These are phyloP conservation scores for Tricladium varicosporioides DNA, from an alignment of 2,329 filamentous ascomycete species.

Conservation along the genomic window DNA sequence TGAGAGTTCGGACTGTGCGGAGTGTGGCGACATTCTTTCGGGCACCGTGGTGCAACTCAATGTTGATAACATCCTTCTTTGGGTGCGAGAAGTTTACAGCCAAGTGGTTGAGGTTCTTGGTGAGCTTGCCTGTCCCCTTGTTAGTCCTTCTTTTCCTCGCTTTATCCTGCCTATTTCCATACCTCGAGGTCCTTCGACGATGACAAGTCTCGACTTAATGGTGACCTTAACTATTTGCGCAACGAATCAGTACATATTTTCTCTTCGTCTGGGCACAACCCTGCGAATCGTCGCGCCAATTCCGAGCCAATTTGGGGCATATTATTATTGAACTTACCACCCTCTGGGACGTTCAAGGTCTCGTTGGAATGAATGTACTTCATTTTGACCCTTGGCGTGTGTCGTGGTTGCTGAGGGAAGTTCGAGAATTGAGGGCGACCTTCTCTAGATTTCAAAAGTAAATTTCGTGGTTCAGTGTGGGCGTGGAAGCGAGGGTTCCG, in stretches of 20 bases:
- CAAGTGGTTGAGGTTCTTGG: conserved; percentile 94
- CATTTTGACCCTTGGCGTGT: conserved; percentile 67
- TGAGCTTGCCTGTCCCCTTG: conserved; percentile 72
- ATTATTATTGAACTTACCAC: conserved; percentile 66
- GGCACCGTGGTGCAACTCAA: conserved; percentile 97
- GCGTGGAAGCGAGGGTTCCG: neutral
- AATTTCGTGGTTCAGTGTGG: neutral
- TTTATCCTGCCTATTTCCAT: conserved; percentile 38
- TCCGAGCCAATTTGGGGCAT: neutral
- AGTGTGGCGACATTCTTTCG: conserved; percentile 98
- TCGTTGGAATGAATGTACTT: conserved; percentile 99
- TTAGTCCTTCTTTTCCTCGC: conserved; percentile 32
- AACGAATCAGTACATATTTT: conserved; percentile 37
- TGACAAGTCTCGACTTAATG: conserved; percentile 96
- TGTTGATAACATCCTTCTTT: conserved; percentile 83
- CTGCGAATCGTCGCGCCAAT: neutral
- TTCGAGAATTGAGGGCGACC: neutral
- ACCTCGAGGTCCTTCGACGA: conserved; percentile 95
- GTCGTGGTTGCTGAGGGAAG: conserved; percentile 26
- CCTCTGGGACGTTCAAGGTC: conserved; percentile 91
- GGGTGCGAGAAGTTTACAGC: conserved; percentile 93
- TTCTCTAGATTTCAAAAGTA: neutral
- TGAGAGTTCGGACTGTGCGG: conserved; percentile 94
- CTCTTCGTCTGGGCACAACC: conserved; percentile 5
- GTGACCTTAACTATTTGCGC: conserved; percentile 79